Base-by-base conservation (phyloP, 306 rosid genomes). In the Acacia melanoxylon region DNA sequence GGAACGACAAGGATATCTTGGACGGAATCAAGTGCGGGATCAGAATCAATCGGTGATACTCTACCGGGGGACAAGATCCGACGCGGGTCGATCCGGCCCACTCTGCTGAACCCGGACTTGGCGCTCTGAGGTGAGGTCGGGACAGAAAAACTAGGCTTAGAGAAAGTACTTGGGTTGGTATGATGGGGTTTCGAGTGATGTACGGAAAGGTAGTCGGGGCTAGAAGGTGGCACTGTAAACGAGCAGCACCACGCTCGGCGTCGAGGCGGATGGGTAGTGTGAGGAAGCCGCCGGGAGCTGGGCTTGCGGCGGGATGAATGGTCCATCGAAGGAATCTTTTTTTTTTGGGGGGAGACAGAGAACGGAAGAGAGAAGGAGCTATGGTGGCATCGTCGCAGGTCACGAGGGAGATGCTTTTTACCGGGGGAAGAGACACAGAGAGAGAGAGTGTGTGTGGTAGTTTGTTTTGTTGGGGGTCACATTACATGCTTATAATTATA, bases 51-150 rank as follows among this genome's bases (percentile, higher is more conserved):
- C 6, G 98, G 98, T 44, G 97, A 94, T 31, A 94, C 98, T 69
- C 98, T 90, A 0, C 98, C 97, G 0, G 98, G 97, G 2, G 98
- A 94, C 67, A 94, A 86, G 94, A 94, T 94, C 90, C 95, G 86
- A 62, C 98, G 92, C 3, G 94, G 97, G 87, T 92, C 98, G 82
- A 94, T 94, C 66, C 93, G 91, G 19, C 87, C 81, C 48, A 86
- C 91, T 12, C 89, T 79, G 41, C 91, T 82, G 17, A 90, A 72
- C 24, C 86, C 91, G 71, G 97, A 91, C 87, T 91, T 93, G 83
- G 91, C 20, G 81, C 91, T 91, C 80, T 85, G 91, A 16, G 98
- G 97, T 17, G 97, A 94, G 83, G 68, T 86, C 2, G 93, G 97
- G 56, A 92, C 78, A 17, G 97, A 92, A 76, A 73, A 70, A 4